Base-by-base conservation (phyloP, 2,329 filamentous ascomycete genomes). In the Botryotinia globosa region DNA sequence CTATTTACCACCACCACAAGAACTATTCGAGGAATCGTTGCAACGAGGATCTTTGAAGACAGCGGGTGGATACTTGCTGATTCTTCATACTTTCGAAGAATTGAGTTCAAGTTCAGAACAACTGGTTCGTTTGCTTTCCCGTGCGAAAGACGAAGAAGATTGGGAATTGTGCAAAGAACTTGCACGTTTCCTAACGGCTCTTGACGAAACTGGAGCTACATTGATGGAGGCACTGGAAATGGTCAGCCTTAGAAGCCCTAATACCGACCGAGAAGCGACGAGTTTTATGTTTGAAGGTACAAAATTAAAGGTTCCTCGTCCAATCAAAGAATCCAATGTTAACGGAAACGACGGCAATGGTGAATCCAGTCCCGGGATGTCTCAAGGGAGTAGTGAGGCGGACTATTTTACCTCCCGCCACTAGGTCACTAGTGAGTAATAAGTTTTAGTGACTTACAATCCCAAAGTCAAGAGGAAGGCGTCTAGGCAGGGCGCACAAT, bases 111-210 rank as follows among this genome's bases (percentile, higher is more conserved):
- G 90, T 32, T 91, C 90, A 22, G 90, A 93, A 77, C 92, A 95
- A 80, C 90, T 94, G 32, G 92, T 97, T 6, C 88, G 94, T 20
- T 84, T 99, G 37, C 87, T 99, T 73, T 89, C 89, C 45, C 86
- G 92, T 66, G 96, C 95, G 0, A 95, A 94, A 78, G 86, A 89
- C 45, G 94, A 94, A 81, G 90, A 90, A 66, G 95, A 98, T 79
- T 99, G 94, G 94, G 94, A 98, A 77, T 84, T 99, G 42, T 98
- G 96, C 83, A 96, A 94, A 78, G 96, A 99, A 81, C 86, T 99
- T 42, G 94, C 96, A 18, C 87, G 95, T n/a, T 99, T 99, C 82
- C 84, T 99, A 72, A 94, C 97, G 64, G 95, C 95, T 8, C 89
- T 99, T 78, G 96, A 99, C 80, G 91, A 93, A 76, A 92, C 90